Conservation (phyloP, 1,284 basidiomycete species). For the Microbotryum silenes-acaulis region DNA sequence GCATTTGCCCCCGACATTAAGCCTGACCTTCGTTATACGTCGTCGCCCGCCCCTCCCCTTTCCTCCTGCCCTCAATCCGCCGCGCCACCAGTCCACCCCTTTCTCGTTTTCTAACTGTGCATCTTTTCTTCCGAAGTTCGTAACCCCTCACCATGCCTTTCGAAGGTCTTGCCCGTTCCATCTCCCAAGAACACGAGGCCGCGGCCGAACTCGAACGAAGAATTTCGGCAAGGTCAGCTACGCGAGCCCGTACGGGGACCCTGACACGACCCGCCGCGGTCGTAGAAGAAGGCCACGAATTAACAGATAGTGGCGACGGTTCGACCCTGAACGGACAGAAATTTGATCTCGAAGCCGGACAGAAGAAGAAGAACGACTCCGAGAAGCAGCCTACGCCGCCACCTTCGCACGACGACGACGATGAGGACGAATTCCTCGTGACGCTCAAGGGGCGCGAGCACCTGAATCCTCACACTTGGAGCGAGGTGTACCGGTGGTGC, state of each 20-base stretch:
- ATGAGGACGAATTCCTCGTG: slow-evolving; percentile 43
- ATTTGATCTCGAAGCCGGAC: not conserved
- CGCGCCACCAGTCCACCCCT: too few species aligned
- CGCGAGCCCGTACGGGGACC: not conserved
- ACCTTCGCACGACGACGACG: slow-evolving; percentile 9
- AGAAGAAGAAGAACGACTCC: not conserved
- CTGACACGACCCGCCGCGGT: not conserved
- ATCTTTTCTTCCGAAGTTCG: too few species aligned
- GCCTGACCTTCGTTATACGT: too few species aligned
- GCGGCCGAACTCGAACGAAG: not conserved
- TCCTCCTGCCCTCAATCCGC: too few species aligned
- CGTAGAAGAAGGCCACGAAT: not conserved
- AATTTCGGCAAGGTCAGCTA: not conserved
- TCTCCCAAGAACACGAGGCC: slow-evolving; percentile 5
- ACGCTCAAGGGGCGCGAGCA: slow-evolving; percentile 44
- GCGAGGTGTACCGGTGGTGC: slow-evolving; percentile 52
- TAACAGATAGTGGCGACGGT: not conserved
- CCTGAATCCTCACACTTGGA: slow-evolving; percentile 54
- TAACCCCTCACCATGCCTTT: not conserved
- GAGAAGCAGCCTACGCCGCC: not conserved
- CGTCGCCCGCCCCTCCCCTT: too few species aligned
- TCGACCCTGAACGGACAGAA: slow-evolving; percentile 1
- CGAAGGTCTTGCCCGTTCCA: slow-evolving; percentile 4
- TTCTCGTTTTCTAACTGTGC: too few species aligned
- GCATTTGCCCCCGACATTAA: too few species aligned